Evolutionary conservation across 805 yeast genomes (phyloP).

Genomic region (Scheffersomyces stipitis): DNA sequence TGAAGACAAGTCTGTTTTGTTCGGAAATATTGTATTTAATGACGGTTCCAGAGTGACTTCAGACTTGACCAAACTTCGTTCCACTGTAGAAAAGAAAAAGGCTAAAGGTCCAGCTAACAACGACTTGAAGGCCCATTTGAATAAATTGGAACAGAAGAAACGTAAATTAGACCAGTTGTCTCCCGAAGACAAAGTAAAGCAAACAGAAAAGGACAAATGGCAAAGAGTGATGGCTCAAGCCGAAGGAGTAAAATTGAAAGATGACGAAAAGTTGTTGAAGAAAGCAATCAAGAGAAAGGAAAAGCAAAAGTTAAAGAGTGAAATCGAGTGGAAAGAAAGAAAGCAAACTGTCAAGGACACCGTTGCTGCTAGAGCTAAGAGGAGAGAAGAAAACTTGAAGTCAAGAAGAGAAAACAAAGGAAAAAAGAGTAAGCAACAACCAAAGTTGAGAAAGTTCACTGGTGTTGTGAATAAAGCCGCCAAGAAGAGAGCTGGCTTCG

Average conservation of each 20-base stretch:
- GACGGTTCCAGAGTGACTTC: slow-evolving; percentile 81
- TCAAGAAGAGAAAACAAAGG: slow-evolving; percentile 86
- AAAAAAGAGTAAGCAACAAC: slow-evolving; percentile 70
- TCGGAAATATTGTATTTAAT: slow-evolving; percentile 76
- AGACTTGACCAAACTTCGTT: slow-evolving; percentile 58
- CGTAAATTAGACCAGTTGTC: slow-evolving; percentile 58
- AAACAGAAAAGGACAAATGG: slow-evolving; percentile 81
- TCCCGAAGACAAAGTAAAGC: slow-evolving; percentile 56
- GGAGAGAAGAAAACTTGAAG: slow-evolving; percentile 89
- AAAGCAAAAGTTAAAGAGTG: slow-evolving; percentile 79
- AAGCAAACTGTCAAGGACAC: slow-evolving; percentile 75
- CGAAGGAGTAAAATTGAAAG: slow-evolving; percentile 85
- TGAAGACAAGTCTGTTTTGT: slow-evolving; percentile 53
- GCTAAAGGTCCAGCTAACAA: slow-evolving; percentile 82
- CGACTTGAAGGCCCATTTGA: slow-evolving; percentile 81
- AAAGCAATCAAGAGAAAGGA: slow-evolving; percentile 85
- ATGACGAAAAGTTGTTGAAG: slow-evolving; percentile 83
- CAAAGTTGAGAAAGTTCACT: slow-evolving; percentile 65
- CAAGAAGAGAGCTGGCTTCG: slow-evolving; percentile 82
- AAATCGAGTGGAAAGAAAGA: slow-evolving; percentile 90
- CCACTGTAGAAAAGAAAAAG: slow-evolving; percentile 47
- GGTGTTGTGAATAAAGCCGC: slow-evolving; percentile 50
- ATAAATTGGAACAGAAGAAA: slow-evolving; percentile 71
- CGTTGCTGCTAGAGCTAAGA: slow-evolving; percentile 71
- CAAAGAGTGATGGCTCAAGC: slow-evolving; percentile 77